Base-by-base conservation (phyloP, 2,329 filamentous ascomycete species). In the Colletotrichum ledebouriae region DNA sequence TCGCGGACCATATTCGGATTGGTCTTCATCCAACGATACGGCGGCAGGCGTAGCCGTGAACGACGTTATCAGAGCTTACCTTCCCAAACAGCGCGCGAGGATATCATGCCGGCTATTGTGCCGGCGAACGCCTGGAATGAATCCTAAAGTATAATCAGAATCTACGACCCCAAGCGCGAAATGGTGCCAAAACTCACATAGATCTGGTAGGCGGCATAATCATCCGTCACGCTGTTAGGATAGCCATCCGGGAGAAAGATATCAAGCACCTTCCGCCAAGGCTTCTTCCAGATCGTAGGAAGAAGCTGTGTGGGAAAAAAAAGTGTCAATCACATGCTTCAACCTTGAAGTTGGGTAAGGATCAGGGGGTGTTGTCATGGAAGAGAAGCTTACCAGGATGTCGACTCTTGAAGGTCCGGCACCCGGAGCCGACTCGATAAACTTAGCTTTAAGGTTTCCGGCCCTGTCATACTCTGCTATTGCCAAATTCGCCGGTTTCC, bases 101-200 rank as follows among this genome's bases (percentile, higher is more conserved):
- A 69, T 41, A 69, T 69, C 66, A 69, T 69, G 11, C 66, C 66
- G 61, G 66, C 66, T 11, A 69, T 69, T 3, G 66, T 58, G 15
- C 66, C 66, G 10, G 66, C 66, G 25, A 69, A 69, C 17, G 66
- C 66, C 52, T 69, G 66, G 15, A 69, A 29, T 3, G 66, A 69
- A n/a, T 69, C 66, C 66, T 69, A 3, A n/a, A 17, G 9, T 2
- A 6, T 6, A 2, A 2, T 66, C 3, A 69, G 55, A 15, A 10
- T 6, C 2, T 22, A 3, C 15, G 4, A n/a, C 9, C 11, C 4
- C 17, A 3, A 1, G 6, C 4, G 7, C 5, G 5, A 12, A 6
- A n/a, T n/a, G 9, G 3, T 15, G 10, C 9, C n/a, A n/a, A 10
- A 13, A 49, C 61, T 12, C 25, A 60, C 66, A 50, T 69, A 69